These are phyloP conservation scores for Xylaria cubensis DNA, from an alignment of 495 filamentous ascomycete genomes.

Conservation along the genomic window DNA sequence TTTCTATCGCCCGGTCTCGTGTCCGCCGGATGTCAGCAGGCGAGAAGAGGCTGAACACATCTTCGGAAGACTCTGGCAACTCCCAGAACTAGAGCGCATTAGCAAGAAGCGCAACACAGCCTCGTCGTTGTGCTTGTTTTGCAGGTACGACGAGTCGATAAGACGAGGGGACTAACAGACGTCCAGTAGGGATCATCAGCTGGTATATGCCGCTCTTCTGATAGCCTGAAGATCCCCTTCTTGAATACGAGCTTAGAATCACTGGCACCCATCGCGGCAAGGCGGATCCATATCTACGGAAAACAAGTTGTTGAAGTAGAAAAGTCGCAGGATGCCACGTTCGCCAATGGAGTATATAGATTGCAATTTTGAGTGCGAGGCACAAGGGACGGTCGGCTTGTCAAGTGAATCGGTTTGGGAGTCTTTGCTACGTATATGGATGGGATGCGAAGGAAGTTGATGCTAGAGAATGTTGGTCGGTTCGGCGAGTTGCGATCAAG, in stretches of 20 bases:
- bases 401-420: background rate
- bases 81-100: slow-evolving; percentile 84
- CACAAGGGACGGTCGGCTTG: background rate
- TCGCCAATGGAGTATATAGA: background rate
- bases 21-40: slow-evolving; percentile 91
- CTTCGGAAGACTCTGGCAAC: slow-evolving; percentile 92
- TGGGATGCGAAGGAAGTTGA: slow-evolving; percentile 4
- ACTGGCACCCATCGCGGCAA: slow-evolving; percentile 84
- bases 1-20: slow-evolving; percentile 82
- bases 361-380: background rate
- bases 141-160: background rate
- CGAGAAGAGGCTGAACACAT: slow-evolving; percentile 96
- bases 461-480: background rate
- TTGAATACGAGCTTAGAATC: slow-evolving; percentile 99
- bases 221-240: slow-evolving; percentile 96
- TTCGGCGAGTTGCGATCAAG: slow-evolving; percentile 9
- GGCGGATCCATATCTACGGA: slow-evolving; percentile 40
- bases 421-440: background rate
- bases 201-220: slow-evolving; percentile 86
- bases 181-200: slow-evolving; percentile 93
- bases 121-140: background rate
- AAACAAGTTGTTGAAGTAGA: slow-evolving; percentile 4
- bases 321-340: background rate
- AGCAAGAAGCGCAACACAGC: slow-evolving; percentile 15
- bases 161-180: slow-evolving; percentile 64